Conservation (phyloP, 768 basidiomycete genomes). For the Mycena indigotica region DNA sequence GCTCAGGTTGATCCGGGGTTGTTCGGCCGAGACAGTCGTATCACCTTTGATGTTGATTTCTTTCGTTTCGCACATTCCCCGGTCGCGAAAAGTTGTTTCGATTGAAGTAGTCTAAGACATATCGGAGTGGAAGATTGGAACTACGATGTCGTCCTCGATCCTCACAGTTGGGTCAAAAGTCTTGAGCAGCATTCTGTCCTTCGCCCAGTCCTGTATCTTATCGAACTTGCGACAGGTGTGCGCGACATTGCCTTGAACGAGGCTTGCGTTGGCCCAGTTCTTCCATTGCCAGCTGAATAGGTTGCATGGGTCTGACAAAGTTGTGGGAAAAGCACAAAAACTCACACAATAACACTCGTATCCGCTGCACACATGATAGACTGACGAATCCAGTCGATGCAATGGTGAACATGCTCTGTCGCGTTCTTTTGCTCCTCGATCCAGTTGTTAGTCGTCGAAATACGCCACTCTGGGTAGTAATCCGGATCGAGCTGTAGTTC, state of each 20-base stretch:
- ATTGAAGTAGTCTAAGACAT: too few species aligned
- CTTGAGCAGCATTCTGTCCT: slow-evolving; percentile 10
- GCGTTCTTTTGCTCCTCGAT: slow-evolving; percentile 10
- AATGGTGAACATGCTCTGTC: slow-evolving; percentile 9
- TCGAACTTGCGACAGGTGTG: slow-evolving; percentile 33
- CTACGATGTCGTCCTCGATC: slow-evolving; percentile 16
- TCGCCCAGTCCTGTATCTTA: slow-evolving; percentile 31
- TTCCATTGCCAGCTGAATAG: slow-evolving; percentile 31
- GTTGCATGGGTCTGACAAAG: slow-evolving; percentile 35
- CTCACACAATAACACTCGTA: slow-evolving; percentile 16
- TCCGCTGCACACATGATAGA: slow-evolving; percentile 18
- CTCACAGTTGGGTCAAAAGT: slow-evolving; percentile 8
- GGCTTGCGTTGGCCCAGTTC: slow-evolving; percentile 18
- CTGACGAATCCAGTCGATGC: slow-evolving; percentile 12
- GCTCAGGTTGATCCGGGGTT: too few species aligned
- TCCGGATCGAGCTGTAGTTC: slow-evolving; percentile 14
- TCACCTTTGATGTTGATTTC: too few species aligned
- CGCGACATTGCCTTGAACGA: slow-evolving; percentile 24
- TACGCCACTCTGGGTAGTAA: slow-evolving; percentile 16
- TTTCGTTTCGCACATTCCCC: too few species aligned
- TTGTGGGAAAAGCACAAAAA: not conserved
- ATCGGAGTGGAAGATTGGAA: slow-evolving; percentile 11
- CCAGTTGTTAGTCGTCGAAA: slow-evolving; percentile 12
- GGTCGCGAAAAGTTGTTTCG: too few species aligned
- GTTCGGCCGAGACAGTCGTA: too few species aligned